phyloP scores from a whole-genome alignment of 148 eudicot species.

The Spergularia bocconei region DNA sequence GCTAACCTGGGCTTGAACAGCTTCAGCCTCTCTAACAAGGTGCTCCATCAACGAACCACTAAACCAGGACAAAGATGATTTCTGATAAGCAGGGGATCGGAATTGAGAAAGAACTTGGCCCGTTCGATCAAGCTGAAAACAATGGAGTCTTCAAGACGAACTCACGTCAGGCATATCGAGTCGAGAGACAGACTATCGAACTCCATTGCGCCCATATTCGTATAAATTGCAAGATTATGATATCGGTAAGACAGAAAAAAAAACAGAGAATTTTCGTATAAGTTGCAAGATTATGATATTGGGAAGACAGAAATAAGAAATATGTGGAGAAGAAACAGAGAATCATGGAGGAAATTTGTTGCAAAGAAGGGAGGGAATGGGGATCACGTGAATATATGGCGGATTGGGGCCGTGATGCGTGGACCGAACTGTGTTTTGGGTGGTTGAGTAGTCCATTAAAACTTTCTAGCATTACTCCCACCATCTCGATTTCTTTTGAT shows the following conservation, averaged over 20 bases:
- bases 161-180: slow-evolving; percentile 43
- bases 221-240: neutral
- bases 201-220: slow-evolving; percentile 35
- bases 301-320: neutral
- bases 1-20: slow-evolving; percentile 67
- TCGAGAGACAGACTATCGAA: slow-evolving; percentile 36
- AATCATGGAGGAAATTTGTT: neutral
- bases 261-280: no score
- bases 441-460: no score
- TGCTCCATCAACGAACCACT: slow-evolving; percentile 27
- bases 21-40: slow-evolving; percentile 54
- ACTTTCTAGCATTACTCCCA: no score
- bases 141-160: slow-evolving; percentile 78
- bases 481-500: no score
- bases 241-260: neutral
- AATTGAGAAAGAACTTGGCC: slow-evolving; percentile 54
- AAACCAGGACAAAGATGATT: slow-evolving; percentile 33
- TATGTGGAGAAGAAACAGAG: neutral
- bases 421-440: neutral
- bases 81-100: slow-evolving; percentile 39
- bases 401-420: no score
- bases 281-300: neutral
- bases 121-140: slow-evolving; percentile 65
- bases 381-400: no score
- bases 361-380: no score